Evolutionary conservation across 192 early-diverging fungal species (phyloP), one percentile per base, ranked within the genome.

Genomic region (Hyaloraphidium curvatum): DNA sequence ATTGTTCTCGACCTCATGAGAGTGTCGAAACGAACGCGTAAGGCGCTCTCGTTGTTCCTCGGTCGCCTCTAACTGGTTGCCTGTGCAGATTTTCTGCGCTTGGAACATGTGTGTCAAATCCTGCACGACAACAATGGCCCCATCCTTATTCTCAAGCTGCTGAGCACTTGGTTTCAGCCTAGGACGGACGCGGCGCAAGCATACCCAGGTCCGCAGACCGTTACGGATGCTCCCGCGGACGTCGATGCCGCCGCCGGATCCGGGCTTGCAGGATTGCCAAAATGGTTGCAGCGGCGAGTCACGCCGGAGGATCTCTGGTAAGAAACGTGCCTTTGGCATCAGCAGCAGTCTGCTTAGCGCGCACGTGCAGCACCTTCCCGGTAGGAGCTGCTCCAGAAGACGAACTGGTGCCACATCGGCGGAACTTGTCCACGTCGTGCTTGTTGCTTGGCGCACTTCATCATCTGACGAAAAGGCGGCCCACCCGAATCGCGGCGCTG

Each of bases 41-140:
- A 69, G 62, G 62, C 28, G 14, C 3, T 13, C 16, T 19, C 19
- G 5, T 48, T 28, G 29, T 9, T 35, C 2, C 54, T 16, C 29
- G 33, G 5, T 0, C 0, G 26, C 27, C 3, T 1, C 28, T 59
- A 30, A n/a, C 27, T 29, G 39, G 11, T n/a, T 54, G 7, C 9
- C n/a, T 16, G 28, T 52, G 3, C 39, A 84, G 79, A 85, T 62
- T 67, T 67, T 9, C 55, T 88, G 29, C 80, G 80, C 50, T 84
- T 78, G 62, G 83, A 89, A 62, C 78, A 88, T 61, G 60, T 88
- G 9, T 77, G 74, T 2, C 81, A 84, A 53, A 66, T 84, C 1
- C 67, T 89, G 23, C 72, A 87, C 19, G 87, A 89, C 59, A 86
- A 84, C 19, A 85, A 83, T 40, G 81, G 83, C 33, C 64, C 84